Evolutionary conservation across 192 early-diverging fungal species (phyloP).

Genomic region (Coemansia sp.): DNA sequence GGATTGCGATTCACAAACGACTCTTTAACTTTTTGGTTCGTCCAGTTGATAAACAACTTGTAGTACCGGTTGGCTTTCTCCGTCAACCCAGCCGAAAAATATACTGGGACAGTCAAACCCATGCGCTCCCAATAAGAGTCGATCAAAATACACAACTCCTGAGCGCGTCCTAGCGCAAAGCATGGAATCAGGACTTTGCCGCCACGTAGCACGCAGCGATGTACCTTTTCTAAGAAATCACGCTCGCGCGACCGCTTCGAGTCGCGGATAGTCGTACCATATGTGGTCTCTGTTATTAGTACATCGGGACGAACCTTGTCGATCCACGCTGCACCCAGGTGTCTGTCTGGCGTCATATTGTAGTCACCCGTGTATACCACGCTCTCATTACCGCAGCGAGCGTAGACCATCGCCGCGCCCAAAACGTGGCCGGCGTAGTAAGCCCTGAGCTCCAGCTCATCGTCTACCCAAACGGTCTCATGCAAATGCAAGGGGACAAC

Average conservation of each 20-base stretch:
- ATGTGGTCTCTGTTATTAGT: conserved; percentile 96
- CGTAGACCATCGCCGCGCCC: conserved; percentile 97
- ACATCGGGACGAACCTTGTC: conserved; percentile 90
- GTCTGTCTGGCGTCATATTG: conserved; percentile 90
- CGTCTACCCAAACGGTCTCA: conserved; percentile 83
- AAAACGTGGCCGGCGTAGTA: conserved; percentile 99
- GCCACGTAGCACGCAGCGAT: conserved; percentile 73
- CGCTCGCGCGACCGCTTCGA: conserved; percentile 92
- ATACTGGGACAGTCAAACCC: conserved; percentile 87
- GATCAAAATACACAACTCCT: conserved; percentile 95
- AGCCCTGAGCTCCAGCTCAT: conserved; percentile 79
- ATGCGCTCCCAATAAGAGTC: conserved; percentile 96
- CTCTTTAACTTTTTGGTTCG: conserved; percentile 95
- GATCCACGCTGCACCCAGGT: conserved; percentile 96
- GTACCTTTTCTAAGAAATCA: conserved; percentile 90
- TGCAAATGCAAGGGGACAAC: conserved; percentile 87
- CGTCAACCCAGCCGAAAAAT: conserved; percentile 94
- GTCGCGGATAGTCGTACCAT: conserved; percentile 94
- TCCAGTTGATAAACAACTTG: conserved; percentile 98
- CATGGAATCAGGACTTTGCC: conserved; percentile 96
- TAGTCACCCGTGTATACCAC: conserved; percentile 89
- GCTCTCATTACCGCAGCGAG: conserved; percentile 69
- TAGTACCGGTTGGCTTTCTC: conserved; percentile 95
- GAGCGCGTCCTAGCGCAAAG: conserved; percentile 97
- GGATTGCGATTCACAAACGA: conserved; percentile 93